A percentile compares a stretch with the other conserved stretches of the same genome.
These are phyloP conservation scores for Colletotrichum incanum DNA, from an alignment of 2,329 filamentous ascomycete genomes.

Conservation along the genomic window DNA sequence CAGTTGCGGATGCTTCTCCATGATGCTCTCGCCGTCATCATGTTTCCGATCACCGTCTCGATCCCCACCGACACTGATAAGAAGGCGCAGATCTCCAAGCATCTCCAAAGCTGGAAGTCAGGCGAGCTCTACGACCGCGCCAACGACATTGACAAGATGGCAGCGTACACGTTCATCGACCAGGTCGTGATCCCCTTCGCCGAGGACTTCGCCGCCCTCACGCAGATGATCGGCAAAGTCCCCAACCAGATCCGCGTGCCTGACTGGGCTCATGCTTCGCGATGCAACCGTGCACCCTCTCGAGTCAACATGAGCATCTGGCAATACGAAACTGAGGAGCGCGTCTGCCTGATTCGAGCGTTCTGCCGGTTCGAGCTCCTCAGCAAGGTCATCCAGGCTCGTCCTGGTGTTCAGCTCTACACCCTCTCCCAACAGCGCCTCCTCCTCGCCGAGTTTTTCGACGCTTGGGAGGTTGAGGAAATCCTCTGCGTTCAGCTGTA, in stretches of 20 bases:
- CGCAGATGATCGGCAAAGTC: not conserved
- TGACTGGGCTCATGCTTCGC: not conserved
- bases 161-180: not conserved
- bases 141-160: not conserved
- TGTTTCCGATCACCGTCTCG: not conserved
- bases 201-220: constrained; percentile 11
- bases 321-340: constrained; percentile 5
- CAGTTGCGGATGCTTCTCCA: not conserved
- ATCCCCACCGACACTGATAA: not conserved
- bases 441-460: not conserved
- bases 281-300: not conserved
- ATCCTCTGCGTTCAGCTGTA: constrained; percentile 18
- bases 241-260: not conserved
- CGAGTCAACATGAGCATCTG: not conserved
- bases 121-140: not conserved
- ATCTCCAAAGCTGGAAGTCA: constrained; percentile 6
- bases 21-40: not conserved
- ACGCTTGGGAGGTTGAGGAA: constrained; percentile 30
- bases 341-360: constrained; percentile 5
- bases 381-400: constrained; percentile 6
- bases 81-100: not conserved
- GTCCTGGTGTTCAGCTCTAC: constrained; percentile 17
- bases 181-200: constrained; percentile 6
- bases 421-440: not conserved
- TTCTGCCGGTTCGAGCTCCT: constrained; percentile 28